Percentiles rank a stretch among this genome's conserved stretches.
Evolutionary conservation across 2,329 filamentous ascomycete genomes (phyloP).

Genomic region (Penicillium sp.): DNA sequence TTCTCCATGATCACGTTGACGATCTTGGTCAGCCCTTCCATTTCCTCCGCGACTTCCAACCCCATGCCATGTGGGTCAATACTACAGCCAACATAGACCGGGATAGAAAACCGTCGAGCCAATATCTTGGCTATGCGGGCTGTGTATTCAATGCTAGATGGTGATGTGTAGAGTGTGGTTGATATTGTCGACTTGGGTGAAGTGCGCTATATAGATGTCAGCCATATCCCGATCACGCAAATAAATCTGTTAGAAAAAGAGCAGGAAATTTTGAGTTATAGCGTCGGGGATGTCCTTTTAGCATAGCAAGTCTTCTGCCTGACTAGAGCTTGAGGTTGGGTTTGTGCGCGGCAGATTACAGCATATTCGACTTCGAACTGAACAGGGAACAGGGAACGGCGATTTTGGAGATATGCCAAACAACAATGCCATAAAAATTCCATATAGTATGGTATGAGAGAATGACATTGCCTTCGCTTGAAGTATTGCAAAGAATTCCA

Average conservation of each 20-base stretch:
- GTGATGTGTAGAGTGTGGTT: conserved; percentile 71
- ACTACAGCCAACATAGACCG: conserved; percentile 89
- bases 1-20: conserved; percentile 65
- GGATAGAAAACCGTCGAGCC: conserved; percentile 67
- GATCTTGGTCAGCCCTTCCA: conserved; percentile 77
- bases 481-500: background rate
- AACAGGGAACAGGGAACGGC: background rate
- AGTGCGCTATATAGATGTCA: conserved; percentile 33
- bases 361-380: background rate
- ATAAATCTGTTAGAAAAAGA: background rate
- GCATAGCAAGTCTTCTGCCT: background rate
- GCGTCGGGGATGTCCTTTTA: background rate
- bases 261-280: background rate
- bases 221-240: background rate
- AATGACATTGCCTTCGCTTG: background rate
- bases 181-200: conserved; percentile 59
- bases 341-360: background rate
- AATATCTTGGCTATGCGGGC: conserved; percentile 80
- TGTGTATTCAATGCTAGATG: conserved; percentile 80
- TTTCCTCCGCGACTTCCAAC: conserved; percentile 85
- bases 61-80: conserved; percentile 74
- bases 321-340: background rate
- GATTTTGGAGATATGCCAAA: background rate
- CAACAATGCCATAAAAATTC: background rate
- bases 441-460: background rate